Conservation (phyloP, 2,329 filamentous ascomycete species). For the Neonectria magnoliae region DNA sequence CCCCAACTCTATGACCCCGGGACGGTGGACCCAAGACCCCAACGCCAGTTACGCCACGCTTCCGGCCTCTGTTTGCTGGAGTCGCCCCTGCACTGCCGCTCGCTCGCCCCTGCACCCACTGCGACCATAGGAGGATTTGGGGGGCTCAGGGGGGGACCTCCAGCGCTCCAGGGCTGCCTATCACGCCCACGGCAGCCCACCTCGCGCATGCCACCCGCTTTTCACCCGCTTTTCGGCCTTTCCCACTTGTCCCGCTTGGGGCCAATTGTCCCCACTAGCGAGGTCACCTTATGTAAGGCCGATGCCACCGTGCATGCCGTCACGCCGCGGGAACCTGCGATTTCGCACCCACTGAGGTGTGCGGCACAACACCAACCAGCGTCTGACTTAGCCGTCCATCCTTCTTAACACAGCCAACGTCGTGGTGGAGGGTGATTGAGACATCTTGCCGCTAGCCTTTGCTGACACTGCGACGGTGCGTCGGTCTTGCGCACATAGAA, state of each 20-base stretch:
- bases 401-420: neutral
- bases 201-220: neutral
- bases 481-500: neutral
- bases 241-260: conserved; percentile 8
- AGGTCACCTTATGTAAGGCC: conserved; percentile 32
- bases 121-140: conserved; percentile 12
- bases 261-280: conserved; percentile 13
- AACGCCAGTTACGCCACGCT: conserved; percentile 2
- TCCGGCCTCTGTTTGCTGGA: conserved; percentile 1
- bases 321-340: neutral
- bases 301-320: conserved; percentile 35
- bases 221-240: neutral
- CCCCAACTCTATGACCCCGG: conserved; percentile 18
- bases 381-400: conserved; percentile 2
- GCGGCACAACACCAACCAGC: conserved; percentile 19
- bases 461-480: conserved; percentile 2
- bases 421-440: conserved; percentile 13
- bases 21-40: conserved; percentile 13
- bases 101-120: conserved; percentile 6
- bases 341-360: conserved; percentile 2
- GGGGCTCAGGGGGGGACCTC: conserved; percentile 10
- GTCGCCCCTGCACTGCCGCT: conserved; percentile 9
- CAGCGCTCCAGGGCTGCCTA: conserved; percentile 22
- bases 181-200: conserved; percentile 2
- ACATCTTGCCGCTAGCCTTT: conserved; percentile 2